Conservation (phyloP, 2,329 filamentous ascomycete genomes). For the Stachybotrys echinatus region DNA sequence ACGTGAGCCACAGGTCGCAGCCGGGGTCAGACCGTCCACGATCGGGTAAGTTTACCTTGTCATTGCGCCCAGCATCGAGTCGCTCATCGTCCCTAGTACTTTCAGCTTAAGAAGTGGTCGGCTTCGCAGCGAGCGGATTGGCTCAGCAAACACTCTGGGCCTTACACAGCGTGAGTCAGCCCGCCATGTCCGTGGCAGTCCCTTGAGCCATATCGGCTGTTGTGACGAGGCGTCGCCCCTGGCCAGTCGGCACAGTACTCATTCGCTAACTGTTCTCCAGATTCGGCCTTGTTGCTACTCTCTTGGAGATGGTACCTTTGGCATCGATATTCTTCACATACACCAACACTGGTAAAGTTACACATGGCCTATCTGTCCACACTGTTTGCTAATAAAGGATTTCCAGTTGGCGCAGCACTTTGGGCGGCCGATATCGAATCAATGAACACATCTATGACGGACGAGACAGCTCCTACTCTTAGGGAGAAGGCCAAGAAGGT, state of each 20-base stretch:
- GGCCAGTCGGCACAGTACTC: background rate
- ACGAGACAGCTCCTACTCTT: constrained; percentile 44
- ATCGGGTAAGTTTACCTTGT: constrained; percentile 37
- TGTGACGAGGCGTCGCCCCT: background rate
- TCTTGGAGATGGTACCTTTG: constrained; percentile 81
- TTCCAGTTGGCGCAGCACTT: constrained; percentile 78
- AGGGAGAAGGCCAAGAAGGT: constrained; percentile 44
- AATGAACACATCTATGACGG: constrained; percentile 42
- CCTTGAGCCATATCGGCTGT: background rate
- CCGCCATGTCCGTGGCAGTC: background rate
- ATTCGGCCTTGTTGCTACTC: constrained; percentile 67
- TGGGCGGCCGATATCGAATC: constrained; percentile 85
- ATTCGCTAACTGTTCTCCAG: constrained; percentile 34
- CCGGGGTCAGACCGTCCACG: constrained; percentile 45
- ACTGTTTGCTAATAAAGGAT: constrained; percentile 7
- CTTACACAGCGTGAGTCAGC: constrained; percentile 62
- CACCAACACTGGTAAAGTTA: constrained; percentile 66
- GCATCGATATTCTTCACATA: constrained; percentile 81
- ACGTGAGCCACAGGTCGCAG: constrained; percentile 33
- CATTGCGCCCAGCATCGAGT: background rate
- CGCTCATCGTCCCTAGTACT: constrained; percentile 55
- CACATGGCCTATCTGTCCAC: background rate
- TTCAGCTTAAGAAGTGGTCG: constrained; percentile 84
- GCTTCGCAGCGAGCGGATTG: constrained; percentile 59
- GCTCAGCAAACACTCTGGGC: constrained; percentile 63